Evolutionary conservation across 83 land plant species (phyloP), one percentile per base, ranked within the genome.

Genomic region (Picea abies): DNA sequence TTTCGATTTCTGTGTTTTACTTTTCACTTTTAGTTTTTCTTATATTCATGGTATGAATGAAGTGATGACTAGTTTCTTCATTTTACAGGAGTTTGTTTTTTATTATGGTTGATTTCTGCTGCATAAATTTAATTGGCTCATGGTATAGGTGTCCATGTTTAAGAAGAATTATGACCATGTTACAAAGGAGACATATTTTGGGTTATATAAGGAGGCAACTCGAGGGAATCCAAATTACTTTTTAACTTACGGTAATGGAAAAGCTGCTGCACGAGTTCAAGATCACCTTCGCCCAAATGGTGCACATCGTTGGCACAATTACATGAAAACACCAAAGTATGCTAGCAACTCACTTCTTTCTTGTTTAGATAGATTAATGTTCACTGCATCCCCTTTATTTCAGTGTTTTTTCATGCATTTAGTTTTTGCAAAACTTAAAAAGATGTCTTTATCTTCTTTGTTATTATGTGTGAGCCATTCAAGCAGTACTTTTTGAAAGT

Each of bases 291-390:
- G 99, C 56, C 99, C 99, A 56, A 97, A 97, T 94, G 99, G 99
- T 80, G 99, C 99, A 72, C 99, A 97, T 78, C 86, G 99, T 85
- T 97, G 99, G 99, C 99, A 97, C 82, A 95, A 97, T 79, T 97
- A 97, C 75, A 92, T 91, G 95, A 97, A 94, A 82, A 88, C 91
- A 23, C 99, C 99, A 62, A 95, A 89, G 98, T 96, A 92, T 60
- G 84, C 64, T 78, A 56, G 58, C 3, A 56, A 29, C 32, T 80
- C 12, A 15, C 16, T 3, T 79, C 68, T 7, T 15, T 79, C 63
- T 79, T 39, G n/a, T 70, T 71, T 19, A n/a, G 76, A 10, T 37
- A 39, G n/a, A 71, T 71, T 39, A 71, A 4, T 56, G 22, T 37
- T 71, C 8, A 19, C 10, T 71, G 49, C 20, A n/a, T 37, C 22